phyloP scores from a whole-genome alignment of 2,329 filamentous ascomycete species.

The Xylariaceae sp. region DNA sequence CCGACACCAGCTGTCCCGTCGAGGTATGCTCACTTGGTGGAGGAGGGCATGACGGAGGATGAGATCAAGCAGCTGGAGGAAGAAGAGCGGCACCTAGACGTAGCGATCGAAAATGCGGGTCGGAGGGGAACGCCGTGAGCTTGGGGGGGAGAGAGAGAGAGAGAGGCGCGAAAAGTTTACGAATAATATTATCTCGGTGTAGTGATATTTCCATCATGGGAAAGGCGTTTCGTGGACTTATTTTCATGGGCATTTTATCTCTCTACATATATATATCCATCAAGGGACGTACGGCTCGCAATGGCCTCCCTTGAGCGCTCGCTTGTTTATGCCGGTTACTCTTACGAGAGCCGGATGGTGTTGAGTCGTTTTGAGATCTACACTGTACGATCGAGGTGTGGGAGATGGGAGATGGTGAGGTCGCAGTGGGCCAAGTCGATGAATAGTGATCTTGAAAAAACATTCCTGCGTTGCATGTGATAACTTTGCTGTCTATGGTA shows the following conservation, averaged over 20 bases:
- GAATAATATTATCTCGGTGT: conserved; percentile 1
- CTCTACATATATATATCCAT: conserved; percentile 18
- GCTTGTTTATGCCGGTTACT: conserved; percentile 2
- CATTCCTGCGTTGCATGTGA: neutral
- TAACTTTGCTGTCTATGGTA: no score
- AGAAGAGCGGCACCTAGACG: conserved; percentile 63
- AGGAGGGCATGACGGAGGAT: conserved; percentile 65
- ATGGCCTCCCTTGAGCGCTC: conserved; percentile 14
- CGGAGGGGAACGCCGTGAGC: conserved; percentile 14
- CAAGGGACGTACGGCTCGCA: conserved; percentile 5
- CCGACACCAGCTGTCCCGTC: conserved; percentile 20
- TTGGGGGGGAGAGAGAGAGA: neutral
- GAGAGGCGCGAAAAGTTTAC: neutral
- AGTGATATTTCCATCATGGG: neutral
- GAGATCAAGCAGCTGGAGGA: conserved; percentile 62
- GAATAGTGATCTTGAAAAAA: neutral
- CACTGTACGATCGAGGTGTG: neutral
- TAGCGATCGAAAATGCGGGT: conserved; percentile 57
- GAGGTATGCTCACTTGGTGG: conserved; percentile 59
- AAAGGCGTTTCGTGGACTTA: neutral
- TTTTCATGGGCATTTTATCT: conserved; percentile 16
- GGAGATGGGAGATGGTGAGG: neutral
- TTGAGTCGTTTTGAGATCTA: no score
- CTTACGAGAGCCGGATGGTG: neutral
- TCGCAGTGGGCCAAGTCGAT: neutral